Evolutionary conservation across 78 protist genomes (phyloP).

Genomic region (Dictyostelium capitatum): DNA sequence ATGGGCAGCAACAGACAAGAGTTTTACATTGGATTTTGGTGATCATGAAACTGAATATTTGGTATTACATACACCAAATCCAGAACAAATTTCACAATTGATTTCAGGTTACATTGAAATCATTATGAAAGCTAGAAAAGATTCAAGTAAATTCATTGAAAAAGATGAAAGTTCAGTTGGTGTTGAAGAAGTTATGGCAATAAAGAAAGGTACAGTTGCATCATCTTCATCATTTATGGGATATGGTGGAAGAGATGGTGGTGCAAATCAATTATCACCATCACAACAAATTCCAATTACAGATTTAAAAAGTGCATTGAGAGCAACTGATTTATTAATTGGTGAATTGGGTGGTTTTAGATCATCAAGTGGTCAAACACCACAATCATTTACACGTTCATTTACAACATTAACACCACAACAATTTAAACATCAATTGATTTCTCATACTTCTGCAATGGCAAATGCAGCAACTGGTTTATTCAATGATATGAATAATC

Average conservation of each 20-base stretch:
- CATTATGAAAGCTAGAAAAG: constrained; percentile 71
- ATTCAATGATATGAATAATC: constrained; percentile 37
- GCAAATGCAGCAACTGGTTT: constrained; percentile 57
- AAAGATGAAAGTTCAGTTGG: constrained; percentile 39
- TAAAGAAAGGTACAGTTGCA: constrained; percentile 40
- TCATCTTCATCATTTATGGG: constrained; percentile 6
- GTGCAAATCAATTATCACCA: constrained; percentile 25
- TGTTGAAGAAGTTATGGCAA: constrained; percentile 45
- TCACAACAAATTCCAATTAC: constrained; percentile 78
- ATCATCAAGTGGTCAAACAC: neutral
- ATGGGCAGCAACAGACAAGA: constrained; percentile 83
- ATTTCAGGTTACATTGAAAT: constrained; percentile 87
- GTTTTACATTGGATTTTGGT: constrained; percentile 88
- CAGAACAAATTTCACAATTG: constrained; percentile 73
- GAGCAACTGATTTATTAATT: constrained; percentile 73
- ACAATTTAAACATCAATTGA: constrained; percentile 69
- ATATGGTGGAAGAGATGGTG: constrained; percentile 16
- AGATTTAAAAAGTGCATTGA: constrained; percentile 75
- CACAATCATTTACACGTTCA: constrained; percentile 39
- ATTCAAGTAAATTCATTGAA: constrained; percentile 15
- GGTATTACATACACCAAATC: constrained; percentile 43
- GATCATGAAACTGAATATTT: constrained; percentile 84
- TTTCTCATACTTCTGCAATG: constrained; percentile 52
- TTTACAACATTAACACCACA: constrained; percentile 79
- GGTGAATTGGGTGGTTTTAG: constrained; percentile 48